Conservation (phyloP, 331 rosid species). For the Phaseolus coccineus region DNA sequence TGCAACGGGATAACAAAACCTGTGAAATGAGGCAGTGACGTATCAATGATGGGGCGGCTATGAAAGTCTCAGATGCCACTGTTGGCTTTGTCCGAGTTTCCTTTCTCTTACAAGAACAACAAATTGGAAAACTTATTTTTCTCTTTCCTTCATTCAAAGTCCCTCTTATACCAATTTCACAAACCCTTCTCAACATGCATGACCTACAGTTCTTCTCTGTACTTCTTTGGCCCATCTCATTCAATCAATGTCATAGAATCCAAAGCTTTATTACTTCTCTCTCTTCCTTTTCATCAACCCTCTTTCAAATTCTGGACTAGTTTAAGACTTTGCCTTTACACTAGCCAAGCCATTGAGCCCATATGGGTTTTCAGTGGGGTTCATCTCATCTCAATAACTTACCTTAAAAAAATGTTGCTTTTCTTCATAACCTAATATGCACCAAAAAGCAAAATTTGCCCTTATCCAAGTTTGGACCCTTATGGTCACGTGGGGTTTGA, state of each 20-base stretch:
- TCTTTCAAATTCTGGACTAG: background rate
- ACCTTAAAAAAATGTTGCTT: background rate
- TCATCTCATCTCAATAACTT: slow-evolving; percentile 37
- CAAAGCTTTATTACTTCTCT: slow-evolving; percentile 25
- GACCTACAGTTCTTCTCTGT: slow-evolving; percentile 35
- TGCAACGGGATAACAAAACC: background rate
- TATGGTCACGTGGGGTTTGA: slow-evolving; percentile 13
- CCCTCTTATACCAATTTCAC: slow-evolving; percentile 44
- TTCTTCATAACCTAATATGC: background rate
- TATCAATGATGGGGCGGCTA: slow-evolving; percentile 52
- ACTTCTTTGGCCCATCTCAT: slow-evolving; percentile 45
- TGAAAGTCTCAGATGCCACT: slow-evolving; percentile 41
- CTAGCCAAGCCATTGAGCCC: background rate
- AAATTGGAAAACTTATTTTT: slow-evolving; percentile 43
- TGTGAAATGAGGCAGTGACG: slow-evolving; percentile 45
- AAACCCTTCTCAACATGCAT: slow-evolving; percentile 45
- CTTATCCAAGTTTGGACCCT: background rate
- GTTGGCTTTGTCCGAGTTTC: slow-evolving; percentile 51
- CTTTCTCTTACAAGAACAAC: slow-evolving; percentile 51
- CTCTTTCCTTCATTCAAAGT: slow-evolving; percentile 47
- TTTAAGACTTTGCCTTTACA: background rate
- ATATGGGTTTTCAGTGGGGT: slow-evolving; percentile 3
- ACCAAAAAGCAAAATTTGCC: slow-evolving; percentile 7
- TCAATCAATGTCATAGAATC: slow-evolving; percentile 46
- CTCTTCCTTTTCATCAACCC: background rate